Evolutionary conservation across 441 rosid species (phyloP).

Genomic region (Mallotus repandus): DNA sequence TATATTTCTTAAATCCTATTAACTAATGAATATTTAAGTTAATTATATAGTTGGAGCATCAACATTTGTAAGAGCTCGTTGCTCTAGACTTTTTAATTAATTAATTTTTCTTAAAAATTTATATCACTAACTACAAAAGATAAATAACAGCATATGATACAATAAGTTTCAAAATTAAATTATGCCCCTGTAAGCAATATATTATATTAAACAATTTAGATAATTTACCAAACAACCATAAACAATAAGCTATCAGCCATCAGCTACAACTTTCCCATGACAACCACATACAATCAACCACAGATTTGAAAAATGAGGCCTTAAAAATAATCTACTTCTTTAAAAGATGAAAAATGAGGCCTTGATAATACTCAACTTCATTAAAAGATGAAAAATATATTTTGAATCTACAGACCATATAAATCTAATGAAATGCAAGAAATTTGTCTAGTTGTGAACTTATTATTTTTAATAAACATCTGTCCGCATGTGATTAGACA

Average conservation of each 20-base stretch:
- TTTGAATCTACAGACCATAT: not conserved
- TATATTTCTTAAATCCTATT: too few relatives aligned
- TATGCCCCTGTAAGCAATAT: not conserved
- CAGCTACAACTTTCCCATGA: not conserved
- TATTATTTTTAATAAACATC: not conserved
- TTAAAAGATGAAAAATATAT: not conserved
- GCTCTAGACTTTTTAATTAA: too few relatives aligned
- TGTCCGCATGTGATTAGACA: not conserved
- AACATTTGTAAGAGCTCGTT: too few relatives aligned
- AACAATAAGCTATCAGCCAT: not conserved
- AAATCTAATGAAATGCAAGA: not conserved
- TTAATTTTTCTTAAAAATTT: too few relatives aligned
- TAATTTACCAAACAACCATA: not conserved
- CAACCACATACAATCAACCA: not conserved
- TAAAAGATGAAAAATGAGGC: not conserved
- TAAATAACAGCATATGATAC: not conserved
- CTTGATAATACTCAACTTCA: not conserved
- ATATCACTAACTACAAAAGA: too few relatives aligned
- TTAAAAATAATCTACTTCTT: not conserved
- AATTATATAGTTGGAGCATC: too few relatives aligned
- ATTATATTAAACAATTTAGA: not conserved
- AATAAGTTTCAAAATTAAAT: not conserved
- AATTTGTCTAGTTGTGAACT: not conserved
- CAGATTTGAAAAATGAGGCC: not conserved
- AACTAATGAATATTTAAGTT: too few relatives aligned